Conservation (phyloP, 2,329 filamentous ascomycete genomes). For the Aspergillus candidus region DNA sequence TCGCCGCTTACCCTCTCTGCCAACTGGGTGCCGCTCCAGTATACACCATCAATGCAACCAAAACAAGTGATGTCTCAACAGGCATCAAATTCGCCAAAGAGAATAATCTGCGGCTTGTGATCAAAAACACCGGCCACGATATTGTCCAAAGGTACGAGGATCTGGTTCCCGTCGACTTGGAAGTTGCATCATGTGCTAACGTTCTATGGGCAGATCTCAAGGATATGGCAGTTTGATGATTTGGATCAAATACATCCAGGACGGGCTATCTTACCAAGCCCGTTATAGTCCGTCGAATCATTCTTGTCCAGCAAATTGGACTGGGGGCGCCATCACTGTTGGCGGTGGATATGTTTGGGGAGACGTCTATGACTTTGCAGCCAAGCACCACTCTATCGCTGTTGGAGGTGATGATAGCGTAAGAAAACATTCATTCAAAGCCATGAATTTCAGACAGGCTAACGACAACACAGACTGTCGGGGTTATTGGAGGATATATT, state of each 20-base stretch:
- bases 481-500: constrained; percentile 32
- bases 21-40: constrained; percentile 8
- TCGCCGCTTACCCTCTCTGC: no score
- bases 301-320: constrained; percentile 25
- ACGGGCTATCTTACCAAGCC: constrained; percentile 24
- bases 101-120: constrained; percentile 48
- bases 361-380: constrained; percentile 25
- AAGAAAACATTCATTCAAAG: neutral
- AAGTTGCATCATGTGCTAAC: neutral
- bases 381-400: constrained; percentile 21
- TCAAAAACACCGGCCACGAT: constrained; percentile 39
- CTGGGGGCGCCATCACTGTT: constrained; percentile 30
- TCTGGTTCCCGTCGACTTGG: neutral
- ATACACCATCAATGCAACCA: constrained; percentile 25
- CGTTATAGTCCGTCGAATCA: constrained; percentile 23
- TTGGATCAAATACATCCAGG: constrained; percentile 25
- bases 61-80: constrained; percentile 17
- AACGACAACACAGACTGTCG: constrained; percentile 11
- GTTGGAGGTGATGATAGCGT: constrained; percentile 25
- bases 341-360: constrained; percentile 17
- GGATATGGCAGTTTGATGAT: constrained; percentile 26
- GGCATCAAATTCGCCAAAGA: constrained; percentile 39
- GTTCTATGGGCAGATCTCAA: constrained; percentile 16
- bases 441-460: neutral
- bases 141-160: constrained; percentile 10